Evolutionary conservation across 1,284 basidiomycete species (phyloP).

Genomic region (Phlebopus sp.): DNA sequence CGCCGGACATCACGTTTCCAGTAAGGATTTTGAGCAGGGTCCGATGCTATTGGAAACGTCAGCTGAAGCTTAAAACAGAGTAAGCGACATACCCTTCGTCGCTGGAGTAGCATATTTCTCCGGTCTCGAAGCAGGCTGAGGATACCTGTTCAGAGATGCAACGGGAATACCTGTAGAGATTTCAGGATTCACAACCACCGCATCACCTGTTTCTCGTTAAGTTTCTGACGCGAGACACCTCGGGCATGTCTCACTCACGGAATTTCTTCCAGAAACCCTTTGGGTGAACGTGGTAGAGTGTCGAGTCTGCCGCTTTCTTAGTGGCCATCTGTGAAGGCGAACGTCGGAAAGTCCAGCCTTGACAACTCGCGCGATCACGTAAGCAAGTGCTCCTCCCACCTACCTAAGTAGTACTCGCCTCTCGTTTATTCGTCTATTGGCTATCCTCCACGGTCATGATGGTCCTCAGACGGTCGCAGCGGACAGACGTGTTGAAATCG

Average conservation of each 20-base stretch:
- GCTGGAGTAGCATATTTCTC: slow-evolving; percentile 87
- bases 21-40: slow-evolving; percentile 84
- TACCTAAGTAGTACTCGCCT: too few species aligned
- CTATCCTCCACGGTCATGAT: too few species aligned
- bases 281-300: slow-evolving; percentile 83
- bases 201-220: slow-evolving; percentile 55
- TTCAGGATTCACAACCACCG: slow-evolving; percentile 78
- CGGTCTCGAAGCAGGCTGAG: slow-evolving; percentile 82
- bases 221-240: slow-evolving; percentile 3
- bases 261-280: slow-evolving; percentile 96
- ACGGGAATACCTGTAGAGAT: slow-evolving; percentile 92
- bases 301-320: slow-evolving; percentile 77
- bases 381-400: too few species aligned
- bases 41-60: slow-evolving; percentile 55
- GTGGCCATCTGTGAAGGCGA: slow-evolving; percentile 51
- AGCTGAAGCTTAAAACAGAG: not conserved
- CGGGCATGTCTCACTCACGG: slow-evolving; percentile 46
- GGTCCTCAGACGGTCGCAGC: too few species aligned
- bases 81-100: slow-evolving; percentile 64
- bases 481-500: too few species aligned
- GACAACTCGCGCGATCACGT: slow-evolving; percentile 12
- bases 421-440: too few species aligned
- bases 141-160: slow-evolving; percentile 71
- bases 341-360: slow-evolving; percentile 1
- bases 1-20: slow-evolving; percentile 94